Conservation (phyloP, 2,329 filamentous ascomycete genomes). For the Tolypocladium inflatum region DNA sequence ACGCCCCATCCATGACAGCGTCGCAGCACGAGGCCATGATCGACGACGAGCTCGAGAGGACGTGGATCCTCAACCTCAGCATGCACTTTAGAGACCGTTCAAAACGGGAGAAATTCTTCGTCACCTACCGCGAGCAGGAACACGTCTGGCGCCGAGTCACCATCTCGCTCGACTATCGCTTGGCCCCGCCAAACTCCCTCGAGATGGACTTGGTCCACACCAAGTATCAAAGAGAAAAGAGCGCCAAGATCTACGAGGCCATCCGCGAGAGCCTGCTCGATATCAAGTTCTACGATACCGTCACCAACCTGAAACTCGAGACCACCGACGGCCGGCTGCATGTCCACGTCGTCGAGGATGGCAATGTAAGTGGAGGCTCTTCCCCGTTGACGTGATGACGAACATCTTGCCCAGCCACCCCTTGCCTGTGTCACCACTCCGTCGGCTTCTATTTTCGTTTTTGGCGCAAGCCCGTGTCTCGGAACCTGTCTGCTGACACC, state of each 20-base stretch:
- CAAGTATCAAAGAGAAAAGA: slow-evolving; percentile 85
- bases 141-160: slow-evolving; percentile 81
- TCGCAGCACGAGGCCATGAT: slow-evolving; percentile 55
- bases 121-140: slow-evolving; percentile 79
- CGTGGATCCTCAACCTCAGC: slow-evolving; percentile 94
- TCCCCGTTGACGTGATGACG: neutral
- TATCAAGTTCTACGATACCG: slow-evolving; percentile 92
- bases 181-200: slow-evolving; percentile 69
- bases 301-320: slow-evolving; percentile 90
- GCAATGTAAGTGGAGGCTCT: slow-evolving; percentile 47
- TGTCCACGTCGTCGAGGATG: slow-evolving; percentile 95
- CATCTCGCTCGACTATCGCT: slow-evolving; percentile 85
- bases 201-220: slow-evolving; percentile 73
- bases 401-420: neutral
- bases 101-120: slow-evolving; percentile 92
- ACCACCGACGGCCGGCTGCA: slow-evolving; percentile 82
- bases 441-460: neutral
- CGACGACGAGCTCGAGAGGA: slow-evolving; percentile 72
- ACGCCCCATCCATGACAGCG: slow-evolving; percentile 38
- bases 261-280: slow-evolving; percentile 87
- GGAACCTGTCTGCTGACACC: slow-evolving; percentile 6
- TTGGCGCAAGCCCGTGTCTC: neutral
- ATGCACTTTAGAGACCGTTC: slow-evolving; percentile 97
- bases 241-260: slow-evolving; percentile 83
- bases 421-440: neutral